Base-by-base conservation (phyloP, 768 basidiomycete species). In the Plicaturopsis crispa region DNA sequence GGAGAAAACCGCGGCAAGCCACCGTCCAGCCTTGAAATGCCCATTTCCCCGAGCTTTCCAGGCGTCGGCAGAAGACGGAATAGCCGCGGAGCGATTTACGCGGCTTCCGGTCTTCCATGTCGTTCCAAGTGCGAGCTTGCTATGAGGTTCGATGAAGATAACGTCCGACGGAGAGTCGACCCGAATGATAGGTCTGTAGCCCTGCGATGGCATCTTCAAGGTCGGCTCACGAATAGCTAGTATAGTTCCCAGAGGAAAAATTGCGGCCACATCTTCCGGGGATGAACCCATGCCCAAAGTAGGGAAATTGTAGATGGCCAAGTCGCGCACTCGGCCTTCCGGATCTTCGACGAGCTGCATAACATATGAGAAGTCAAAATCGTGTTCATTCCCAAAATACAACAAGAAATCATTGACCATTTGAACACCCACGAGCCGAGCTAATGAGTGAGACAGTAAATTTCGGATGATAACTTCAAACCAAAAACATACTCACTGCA, bases 161-260 rank as follows among this genome's bases (percentile, higher is more conserved):
- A 61, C 38, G 42, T 61, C 57, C 2, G 54, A 47, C 1, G 60
- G 58, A 12, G 54, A 55, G 30, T 62, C 56, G 21, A 61, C 47
- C 5, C 56, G 52, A 18, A 64, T 24, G 14, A 54, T 38, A 10
- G 34, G 32, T 11, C 28, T 17, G 16, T 4, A 7, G 12, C 44
- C 49, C 6, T 31, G 4, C 7, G 42, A 30, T 5, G 49, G 33
- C 7, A 42, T 33, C 35, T 56, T 57, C 38, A 49, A 43, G 1
- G 41, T 43, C 1, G 63, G 63, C 39, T 65, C 63, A 18, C 56
- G 54, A 23, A 65, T 47, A 20, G 50, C 51, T 14, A 62, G 22
- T 14, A 53, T 33, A 4, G 46, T 46, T 1, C 60, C 60, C 22
- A 55, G 28, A 1, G 57, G 48, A 39, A 60, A 54, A 5, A 60